Conservation (phyloP, 495 filamentous ascomycete genomes). For the Podospora didyma region DNA sequence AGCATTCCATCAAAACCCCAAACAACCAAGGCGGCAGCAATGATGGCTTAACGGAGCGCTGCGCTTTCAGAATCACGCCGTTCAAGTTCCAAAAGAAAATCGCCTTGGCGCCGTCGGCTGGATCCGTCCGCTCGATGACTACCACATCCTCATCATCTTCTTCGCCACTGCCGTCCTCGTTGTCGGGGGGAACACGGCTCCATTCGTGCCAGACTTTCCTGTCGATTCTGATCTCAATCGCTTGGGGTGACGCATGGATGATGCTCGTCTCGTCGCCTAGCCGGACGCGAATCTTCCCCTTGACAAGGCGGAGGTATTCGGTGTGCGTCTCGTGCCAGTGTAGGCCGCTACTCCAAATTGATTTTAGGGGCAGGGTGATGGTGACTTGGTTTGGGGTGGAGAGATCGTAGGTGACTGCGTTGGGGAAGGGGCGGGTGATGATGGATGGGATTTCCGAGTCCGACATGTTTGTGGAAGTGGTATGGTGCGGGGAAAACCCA, state of each 20-base stretch:
- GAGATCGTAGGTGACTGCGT: slow-evolving; percentile 32
- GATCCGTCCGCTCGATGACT: slow-evolving; percentile 31
- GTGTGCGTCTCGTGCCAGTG: slow-evolving; percentile 33
- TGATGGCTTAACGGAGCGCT: neutral
- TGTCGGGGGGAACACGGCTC: slow-evolving; percentile 10
- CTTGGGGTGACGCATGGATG: slow-evolving; percentile 10
- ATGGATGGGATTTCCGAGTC: too few relatives aligned
- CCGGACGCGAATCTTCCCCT: slow-evolving; percentile 19
- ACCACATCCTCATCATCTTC: slow-evolving; percentile 21
- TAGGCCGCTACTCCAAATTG: slow-evolving; percentile 30
- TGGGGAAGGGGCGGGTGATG: slow-evolving; percentile 25
- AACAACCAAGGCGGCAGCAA: neutral
- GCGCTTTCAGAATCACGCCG: slow-evolving; percentile 24
- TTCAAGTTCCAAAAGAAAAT: slow-evolving; percentile 36
- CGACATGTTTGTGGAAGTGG: too few relatives aligned
- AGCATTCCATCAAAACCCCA: neutral
- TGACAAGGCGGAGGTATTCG: slow-evolving; percentile 30
- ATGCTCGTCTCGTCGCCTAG: slow-evolving; percentile 5
- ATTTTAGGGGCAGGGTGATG: slow-evolving; percentile 24
- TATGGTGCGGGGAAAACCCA: neutral
- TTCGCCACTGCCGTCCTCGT: neutral
- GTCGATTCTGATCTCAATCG: neutral
- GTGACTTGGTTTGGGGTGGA: slow-evolving; percentile 17
- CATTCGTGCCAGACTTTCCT: slow-evolving; percentile 25
- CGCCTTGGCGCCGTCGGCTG: slow-evolving; percentile 25